Evolutionary conservation across 2,329 filamentous ascomycete species (phyloP).

Genomic region (Neospermospora avenae): DNA sequence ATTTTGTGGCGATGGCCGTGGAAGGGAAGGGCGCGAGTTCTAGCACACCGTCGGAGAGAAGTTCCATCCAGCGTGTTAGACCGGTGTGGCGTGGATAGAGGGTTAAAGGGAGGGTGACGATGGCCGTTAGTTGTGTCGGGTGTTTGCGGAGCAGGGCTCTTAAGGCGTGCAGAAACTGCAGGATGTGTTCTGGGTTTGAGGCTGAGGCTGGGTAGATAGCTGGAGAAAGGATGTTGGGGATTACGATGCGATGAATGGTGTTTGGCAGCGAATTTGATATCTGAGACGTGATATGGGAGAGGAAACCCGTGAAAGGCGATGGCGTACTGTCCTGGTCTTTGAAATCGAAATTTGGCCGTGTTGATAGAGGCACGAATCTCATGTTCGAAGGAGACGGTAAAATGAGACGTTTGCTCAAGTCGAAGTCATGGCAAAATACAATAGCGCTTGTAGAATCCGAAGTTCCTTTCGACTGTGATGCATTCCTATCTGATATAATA

Average conservation of each 20-base stretch:
- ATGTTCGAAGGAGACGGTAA: slow-evolving; percentile 50
- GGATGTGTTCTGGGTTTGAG: slow-evolving; percentile 66
- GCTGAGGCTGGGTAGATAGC: slow-evolving; percentile 70
- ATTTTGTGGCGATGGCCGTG: slow-evolving; percentile 38
- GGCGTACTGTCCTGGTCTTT: slow-evolving; percentile 33
- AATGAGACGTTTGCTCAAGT: slow-evolving; percentile 64
- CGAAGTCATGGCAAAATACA: slow-evolving; percentile 69
- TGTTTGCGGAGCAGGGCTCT: slow-evolving; percentile 71
- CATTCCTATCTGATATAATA: slow-evolving; percentile 25
- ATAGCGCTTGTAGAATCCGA: slow-evolving; percentile 12
- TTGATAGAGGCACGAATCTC: slow-evolving; percentile 47
- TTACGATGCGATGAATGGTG: slow-evolving; percentile 72
- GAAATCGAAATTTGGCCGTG: slow-evolving; percentile 29
- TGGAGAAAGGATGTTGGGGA: slow-evolving; percentile 87
- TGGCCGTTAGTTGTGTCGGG: slow-evolving; percentile 60
- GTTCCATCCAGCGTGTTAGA: slow-evolving; percentile 80
- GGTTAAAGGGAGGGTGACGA: slow-evolving; percentile 75
- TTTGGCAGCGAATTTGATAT: slow-evolving; percentile 53
- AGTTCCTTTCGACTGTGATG: slow-evolving; percentile 15
- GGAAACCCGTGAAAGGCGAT: slow-evolving; percentile 62
- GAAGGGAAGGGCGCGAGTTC: slow-evolving; percentile 75
- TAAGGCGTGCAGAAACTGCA: slow-evolving; percentile 79
- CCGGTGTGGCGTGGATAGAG: slow-evolving; percentile 75
- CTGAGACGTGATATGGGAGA: slow-evolving; percentile 54
- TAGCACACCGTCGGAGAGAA: slow-evolving; percentile 79